Evolutionary conservation across 2,329 filamentous ascomycete species (phyloP), one percentile per base, ranked within the genome.

Genomic region (Sphaerulina vaccinii): DNA sequence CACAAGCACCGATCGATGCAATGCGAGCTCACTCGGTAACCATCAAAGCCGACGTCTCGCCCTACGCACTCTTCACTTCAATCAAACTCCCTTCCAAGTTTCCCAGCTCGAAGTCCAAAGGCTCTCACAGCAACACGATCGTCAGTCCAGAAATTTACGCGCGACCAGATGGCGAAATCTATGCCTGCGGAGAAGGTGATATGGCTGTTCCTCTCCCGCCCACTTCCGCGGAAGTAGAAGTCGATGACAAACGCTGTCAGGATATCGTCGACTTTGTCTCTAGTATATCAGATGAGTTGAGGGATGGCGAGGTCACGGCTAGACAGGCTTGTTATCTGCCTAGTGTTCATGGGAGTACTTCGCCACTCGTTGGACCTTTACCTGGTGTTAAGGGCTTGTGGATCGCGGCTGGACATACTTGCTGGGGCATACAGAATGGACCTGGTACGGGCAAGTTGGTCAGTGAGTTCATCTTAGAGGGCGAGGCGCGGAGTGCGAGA

Each of bases 371-470:
- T 19, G 93, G 93, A 0, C 75, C 79, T 47, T 91, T 90, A 6
- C 33, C 45, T 3, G 79, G 80, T 1, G 82, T 86, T 0, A 80
- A 83, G 5, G 90, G 91, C 0, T 65, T 97, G 37, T 85, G 87
- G 69, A 76, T 97, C 54, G 93, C 93, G 0, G 81, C 89, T 0
- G 93, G 93, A 0, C 93, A 99, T 75, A 96, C 90, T 1, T 97
- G 92, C 73, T 99, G 93, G 93, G 93, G 93, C 0, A 96, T 99
- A 18, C 92, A 97, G 73, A 97, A 99, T 73, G 90, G 85, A 0
- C 91, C 92, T 1, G 93, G 80, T 1, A 97, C 92, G 29, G 74
- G 72, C 1, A 74, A 72, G 59, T 52, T 74, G 59, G 63, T 78
- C 44, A 69, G 65, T 59, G 74, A 77, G 64, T 65, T 76, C 58